Percentiles rank a stretch among this genome's conserved stretches.
Conservation (phyloP, 768 basidiomycete genomes). For the Lentinula lateritia region DNA sequence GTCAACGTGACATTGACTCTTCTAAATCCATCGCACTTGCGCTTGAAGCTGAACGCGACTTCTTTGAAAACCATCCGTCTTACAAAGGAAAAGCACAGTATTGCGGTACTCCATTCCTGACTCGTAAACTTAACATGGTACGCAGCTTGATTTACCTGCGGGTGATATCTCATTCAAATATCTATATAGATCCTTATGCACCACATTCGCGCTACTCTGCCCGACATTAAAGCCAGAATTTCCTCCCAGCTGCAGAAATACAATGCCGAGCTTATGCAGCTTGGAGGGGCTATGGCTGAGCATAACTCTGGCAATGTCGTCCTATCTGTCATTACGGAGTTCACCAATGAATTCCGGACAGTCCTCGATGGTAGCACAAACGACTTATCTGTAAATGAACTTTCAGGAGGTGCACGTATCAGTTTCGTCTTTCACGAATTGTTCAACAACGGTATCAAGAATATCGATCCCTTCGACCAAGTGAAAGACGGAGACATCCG, state of each 20-base stretch:
- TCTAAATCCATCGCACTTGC: slow-evolving; percentile 82
- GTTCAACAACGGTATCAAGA: slow-evolving; percentile 94
- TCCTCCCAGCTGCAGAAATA: slow-evolving; percentile 86
- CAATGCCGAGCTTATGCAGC: slow-evolving; percentile 72
- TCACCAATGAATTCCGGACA: slow-evolving; percentile 93
- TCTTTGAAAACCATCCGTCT: slow-evolving; percentile 91
- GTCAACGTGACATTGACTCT: slow-evolving; percentile 93
- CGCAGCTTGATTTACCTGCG: slow-evolving; percentile 16
- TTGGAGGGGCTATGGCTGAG: slow-evolving; percentile 87
- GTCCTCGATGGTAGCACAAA: slow-evolving; percentile 97
- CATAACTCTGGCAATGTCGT: slow-evolving; percentile 86
- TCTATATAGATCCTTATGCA: slow-evolving; percentile 88
- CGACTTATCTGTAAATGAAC: slow-evolving; percentile 90
- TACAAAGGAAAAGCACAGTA: slow-evolving; percentile 94
- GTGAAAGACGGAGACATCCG: slow-evolving; percentile 98
- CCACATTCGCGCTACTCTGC: slow-evolving; percentile 95
- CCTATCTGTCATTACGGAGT: slow-evolving; percentile 96
- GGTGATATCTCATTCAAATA: neutral
- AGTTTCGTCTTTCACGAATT: slow-evolving; percentile 98
- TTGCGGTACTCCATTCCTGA: slow-evolving; percentile 96
- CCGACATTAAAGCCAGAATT: slow-evolving; percentile 96
- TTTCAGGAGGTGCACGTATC: slow-evolving; percentile 98
- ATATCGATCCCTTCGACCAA: slow-evolving; percentile 97
- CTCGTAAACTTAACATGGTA: slow-evolving; percentile 92
- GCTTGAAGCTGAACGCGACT: slow-evolving; percentile 84